Conservation (phyloP, 352 stramenopile species). For the Globisporangium camurandrum region DNA sequence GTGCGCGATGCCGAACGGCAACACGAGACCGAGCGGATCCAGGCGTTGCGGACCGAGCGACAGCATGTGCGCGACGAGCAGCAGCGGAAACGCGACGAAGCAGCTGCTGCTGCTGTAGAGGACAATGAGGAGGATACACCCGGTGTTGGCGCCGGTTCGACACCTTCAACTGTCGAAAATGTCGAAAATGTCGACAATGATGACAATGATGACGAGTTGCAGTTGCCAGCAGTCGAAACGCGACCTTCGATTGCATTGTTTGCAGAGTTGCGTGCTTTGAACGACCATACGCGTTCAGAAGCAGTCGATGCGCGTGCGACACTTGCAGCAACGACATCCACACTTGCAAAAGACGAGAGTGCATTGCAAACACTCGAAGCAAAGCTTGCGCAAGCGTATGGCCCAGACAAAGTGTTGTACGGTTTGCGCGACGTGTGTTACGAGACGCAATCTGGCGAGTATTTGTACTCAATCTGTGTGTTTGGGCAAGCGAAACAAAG, state of each 20-base stretch:
- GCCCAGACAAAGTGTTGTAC: slow-evolving; percentile 53
- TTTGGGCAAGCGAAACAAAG: slow-evolving; percentile 83
- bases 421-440: slow-evolving; percentile 67
- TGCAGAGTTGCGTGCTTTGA: slow-evolving; percentile 29
- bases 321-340: slow-evolving; percentile 28
- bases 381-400: slow-evolving; percentile 49
- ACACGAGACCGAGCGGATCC: slow-evolving; percentile 43
- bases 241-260: slow-evolving; percentile 59
- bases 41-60: slow-evolving; percentile 46
- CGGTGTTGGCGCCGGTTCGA: slow-evolving; percentile 8
- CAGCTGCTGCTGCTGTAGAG: slow-evolving; percentile 1
- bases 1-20: slow-evolving; percentile 40
- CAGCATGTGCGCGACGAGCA: slow-evolving; percentile 17
- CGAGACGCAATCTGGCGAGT: slow-evolving; percentile 55
- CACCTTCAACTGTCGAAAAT: slow-evolving; percentile 8
- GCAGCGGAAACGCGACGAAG: slow-evolving; percentile 18
- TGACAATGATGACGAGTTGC: no score
- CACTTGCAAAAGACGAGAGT: slow-evolving; percentile 27
- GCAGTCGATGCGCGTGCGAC: slow-evolving; percentile 37
- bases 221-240: no score
- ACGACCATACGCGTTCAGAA: slow-evolving; percentile 37
- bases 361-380: slow-evolving; percentile 27
- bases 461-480: slow-evolving; percentile 84
- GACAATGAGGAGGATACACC: slow-evolving; percentile 14
- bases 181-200: slow-evolving; percentile 25